Evolutionary conservation across 2,329 filamentous ascomycete genomes (phyloP).

Genomic region (Fusarium bulbicola): DNA sequence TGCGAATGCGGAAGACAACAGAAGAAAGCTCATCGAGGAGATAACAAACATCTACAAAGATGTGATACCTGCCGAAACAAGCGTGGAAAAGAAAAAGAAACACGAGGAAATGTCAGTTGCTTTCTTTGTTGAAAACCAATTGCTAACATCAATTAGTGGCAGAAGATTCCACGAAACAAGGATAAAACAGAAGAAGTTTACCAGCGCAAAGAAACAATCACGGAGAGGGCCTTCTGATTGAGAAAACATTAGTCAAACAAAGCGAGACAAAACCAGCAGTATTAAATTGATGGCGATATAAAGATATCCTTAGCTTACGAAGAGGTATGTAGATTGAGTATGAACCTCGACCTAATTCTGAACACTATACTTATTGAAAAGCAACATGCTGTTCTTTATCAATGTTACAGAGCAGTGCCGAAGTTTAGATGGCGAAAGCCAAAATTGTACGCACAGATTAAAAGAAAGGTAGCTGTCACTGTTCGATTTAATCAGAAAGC

Average conservation of each 20-base stretch:
- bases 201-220: constrained; percentile 60
- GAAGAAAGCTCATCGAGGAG: constrained; percentile 59
- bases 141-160: constrained; percentile 49
- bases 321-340: neutral
- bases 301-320: neutral
- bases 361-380: neutral
- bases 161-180: constrained; percentile 57
- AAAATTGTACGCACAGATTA: neutral
- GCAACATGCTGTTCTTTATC: neutral
- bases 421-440: neutral
- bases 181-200: constrained; percentile 58
- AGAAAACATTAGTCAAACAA: neutral
- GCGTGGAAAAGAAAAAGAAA: constrained; percentile 58
- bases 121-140: neutral
- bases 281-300: neutral
- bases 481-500: neutral
- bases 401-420: neutral
- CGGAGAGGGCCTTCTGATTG: constrained; percentile 50
- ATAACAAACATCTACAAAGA: constrained; percentile 58
- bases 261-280: neutral
- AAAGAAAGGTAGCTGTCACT: neutral
- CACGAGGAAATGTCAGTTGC: constrained; percentile 56
- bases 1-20: constrained; percentile 64
- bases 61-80: constrained; percentile 58
- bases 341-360: neutral